phyloP scores from a whole-genome alignment of 129 eudicot species.

The Rutidosis leptorrhynchoides region DNA sequence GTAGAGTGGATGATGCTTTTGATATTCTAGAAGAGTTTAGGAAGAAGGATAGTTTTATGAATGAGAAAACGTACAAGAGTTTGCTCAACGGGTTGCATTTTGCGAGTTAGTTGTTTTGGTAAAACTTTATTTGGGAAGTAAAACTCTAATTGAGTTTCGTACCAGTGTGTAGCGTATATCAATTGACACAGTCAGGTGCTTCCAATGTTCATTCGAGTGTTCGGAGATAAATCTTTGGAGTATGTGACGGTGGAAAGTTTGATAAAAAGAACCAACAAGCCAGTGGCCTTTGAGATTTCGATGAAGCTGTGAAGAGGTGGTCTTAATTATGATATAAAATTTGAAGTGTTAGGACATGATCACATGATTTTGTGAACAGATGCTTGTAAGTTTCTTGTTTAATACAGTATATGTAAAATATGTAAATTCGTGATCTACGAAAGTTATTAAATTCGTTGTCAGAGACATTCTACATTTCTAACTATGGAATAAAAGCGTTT shows the following conservation, averaged over 20 bases:
- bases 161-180: not conserved
- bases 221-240: slow-evolving; percentile 14
- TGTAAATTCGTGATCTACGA: not conserved
- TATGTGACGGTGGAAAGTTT: not conserved
- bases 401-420: not conserved
- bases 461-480: not conserved
- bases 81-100: slow-evolving; percentile 66
- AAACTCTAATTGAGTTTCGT: not conserved
- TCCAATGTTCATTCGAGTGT: not conserved
- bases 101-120: slow-evolving; percentile 30
- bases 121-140: too few species aligned
- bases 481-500: not conserved
- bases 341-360: not conserved
- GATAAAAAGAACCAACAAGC: too few species aligned
- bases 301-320: not conserved
- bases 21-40: slow-evolving; percentile 62
- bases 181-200: slow-evolving; percentile 1
- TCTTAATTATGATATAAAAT: not conserved
- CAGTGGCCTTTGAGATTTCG: too few species aligned
- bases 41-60: slow-evolving; percentile 71
- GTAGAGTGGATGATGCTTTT: slow-evolving; percentile 60
- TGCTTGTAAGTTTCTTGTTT: slow-evolving; percentile 13
- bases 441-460: not conserved
- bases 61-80: slow-evolving; percentile 61
- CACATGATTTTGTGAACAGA: slow-evolving; percentile 7